phyloP scores from a whole-genome alignment of 2,329 filamentous ascomycete species.

The Xylaria hypoxylon region DNA sequence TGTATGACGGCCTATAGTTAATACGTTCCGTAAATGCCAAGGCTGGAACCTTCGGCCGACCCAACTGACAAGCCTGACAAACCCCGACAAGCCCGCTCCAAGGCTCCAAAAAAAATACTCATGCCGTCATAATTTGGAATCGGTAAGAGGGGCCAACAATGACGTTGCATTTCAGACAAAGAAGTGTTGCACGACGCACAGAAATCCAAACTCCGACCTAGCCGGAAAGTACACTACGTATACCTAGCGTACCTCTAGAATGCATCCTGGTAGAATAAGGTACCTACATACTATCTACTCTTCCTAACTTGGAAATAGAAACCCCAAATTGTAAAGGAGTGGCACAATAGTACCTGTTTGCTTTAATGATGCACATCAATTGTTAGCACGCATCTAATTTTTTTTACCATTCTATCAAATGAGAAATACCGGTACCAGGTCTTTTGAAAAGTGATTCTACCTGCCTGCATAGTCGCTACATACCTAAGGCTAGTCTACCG shows the following conservation, averaged over 20 bases:
- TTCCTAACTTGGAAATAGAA: too few species aligned
- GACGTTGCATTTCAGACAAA: constrained; percentile 34
- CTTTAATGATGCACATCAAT: too few species aligned
- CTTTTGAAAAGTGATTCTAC: background rate
- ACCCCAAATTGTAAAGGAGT: too few species aligned
- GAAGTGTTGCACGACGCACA: background rate
- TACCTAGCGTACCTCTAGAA: too few species aligned
- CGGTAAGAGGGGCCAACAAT: constrained; percentile 34
- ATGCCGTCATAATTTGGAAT: constrained; percentile 43
- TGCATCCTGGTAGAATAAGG: too few species aligned
- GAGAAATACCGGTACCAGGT: background rate
- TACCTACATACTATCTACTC: background rate
- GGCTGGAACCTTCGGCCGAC: background rate
- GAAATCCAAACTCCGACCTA: constrained; percentile 29
- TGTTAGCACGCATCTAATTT: too few species aligned
- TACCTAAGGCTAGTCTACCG: background rate
- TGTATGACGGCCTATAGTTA: constrained; percentile 17
- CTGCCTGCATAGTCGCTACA: too few species aligned
- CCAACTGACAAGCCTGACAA: constrained; percentile 4
- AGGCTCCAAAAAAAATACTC: constrained; percentile 6
- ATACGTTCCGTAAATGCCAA: constrained; percentile 12
- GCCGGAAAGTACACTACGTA: constrained; percentile 21
- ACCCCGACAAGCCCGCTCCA: background rate
- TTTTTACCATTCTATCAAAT: background rate
- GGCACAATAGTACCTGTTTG: too few species aligned